Base-by-base conservation (phyloP, 345 rosid genomes). In the Noccaea caerulescens region DNA sequence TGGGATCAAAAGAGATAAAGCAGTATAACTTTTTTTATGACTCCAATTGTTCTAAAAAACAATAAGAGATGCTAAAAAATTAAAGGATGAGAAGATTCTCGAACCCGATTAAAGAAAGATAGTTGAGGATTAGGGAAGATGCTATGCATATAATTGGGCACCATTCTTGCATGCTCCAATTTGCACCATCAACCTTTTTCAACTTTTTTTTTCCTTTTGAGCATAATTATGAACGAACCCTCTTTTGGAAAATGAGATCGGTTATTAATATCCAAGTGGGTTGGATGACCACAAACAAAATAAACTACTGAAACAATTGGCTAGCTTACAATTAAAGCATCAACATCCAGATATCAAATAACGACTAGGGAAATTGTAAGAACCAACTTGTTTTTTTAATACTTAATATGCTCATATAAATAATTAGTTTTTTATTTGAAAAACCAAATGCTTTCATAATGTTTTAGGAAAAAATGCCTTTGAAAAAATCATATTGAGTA, bases 111-210 rank as follows among this genome's bases (percentile, higher is more conserved):
- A 46, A 46, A 46, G 58, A 42, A 16, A n/a, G 11, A 44, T 45
- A 63, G 41, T 55, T 64, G 76, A 72, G 2, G 46, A 54, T 63
- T 53, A 36, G 11, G 62, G 61, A 63, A 72, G 33, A 55, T 44
- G 71, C 49, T 63, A 23, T 72, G 65, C 54, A 72, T 64, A 45
- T 56, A 72, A 72, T 64, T 72, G 51, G 64, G 6, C 65, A 63
- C 42, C 64, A 63, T 53, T 63, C 51, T 63, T 52, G 55, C 18
- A 72, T 56, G 71, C 68, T 64, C 50, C 42, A 55, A 16, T 72
- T 53, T 41, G 62, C 68, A 63, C 63, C 57, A 54, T 20, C 49
- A 54, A 72, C 45, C 23, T 33, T 49, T 61, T 51, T 60, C 3
- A 18, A 9, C 42, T 45, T 7, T 65, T 34, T 36, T 60, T 66